Evolutionary conservation across 2,329 filamentous ascomycete species (phyloP).

Genomic region (Clonostachys chloroleuca): DNA sequence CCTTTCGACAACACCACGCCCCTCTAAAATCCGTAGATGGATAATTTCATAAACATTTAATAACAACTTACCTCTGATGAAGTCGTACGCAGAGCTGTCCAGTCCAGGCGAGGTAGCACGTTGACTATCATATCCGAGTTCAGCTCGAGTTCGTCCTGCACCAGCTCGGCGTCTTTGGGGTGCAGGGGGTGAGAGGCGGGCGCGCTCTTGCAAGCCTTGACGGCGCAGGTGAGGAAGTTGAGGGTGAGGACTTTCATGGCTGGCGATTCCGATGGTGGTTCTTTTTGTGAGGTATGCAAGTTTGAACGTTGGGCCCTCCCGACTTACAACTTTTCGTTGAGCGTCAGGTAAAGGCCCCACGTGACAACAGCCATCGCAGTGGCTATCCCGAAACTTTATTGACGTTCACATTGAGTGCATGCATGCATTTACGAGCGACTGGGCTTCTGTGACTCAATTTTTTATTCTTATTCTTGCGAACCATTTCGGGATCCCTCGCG

Average conservation of each 20-base stretch:
- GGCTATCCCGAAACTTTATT: too few relatives aligned
- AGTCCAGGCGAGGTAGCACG: slow-evolving; percentile 83
- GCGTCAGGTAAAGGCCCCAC: too few relatives aligned
- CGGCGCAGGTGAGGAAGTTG: slow-evolving; percentile 94
- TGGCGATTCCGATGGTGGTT: background rate
- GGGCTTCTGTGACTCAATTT: too few relatives aligned
- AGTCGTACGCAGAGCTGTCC: slow-evolving; percentile 73
- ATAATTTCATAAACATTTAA: slow-evolving; percentile 2
- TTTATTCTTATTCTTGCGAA: too few relatives aligned
- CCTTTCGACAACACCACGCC: background rate
- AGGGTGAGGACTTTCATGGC: slow-evolving; percentile 91
- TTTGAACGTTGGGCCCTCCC: background rate
- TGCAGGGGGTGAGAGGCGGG: slow-evolving; percentile 83
- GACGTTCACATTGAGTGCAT: too few relatives aligned
- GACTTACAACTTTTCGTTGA: too few relatives aligned
- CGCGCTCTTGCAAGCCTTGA: slow-evolving; percentile 87
- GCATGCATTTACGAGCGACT: too few relatives aligned
- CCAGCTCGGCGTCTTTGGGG: slow-evolving; percentile 86
- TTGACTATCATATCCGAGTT: slow-evolving; percentile 80
- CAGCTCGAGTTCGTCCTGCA: slow-evolving; percentile 78
- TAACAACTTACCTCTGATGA: slow-evolving; percentile 64
- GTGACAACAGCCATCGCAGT: too few relatives aligned
- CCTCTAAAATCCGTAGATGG: background rate
- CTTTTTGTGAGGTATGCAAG: background rate
- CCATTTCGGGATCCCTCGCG: too few relatives aligned